Conservation (phyloP, 1,284 basidiomycete species). For the Pseudozyma tsukubaensis region DNA sequence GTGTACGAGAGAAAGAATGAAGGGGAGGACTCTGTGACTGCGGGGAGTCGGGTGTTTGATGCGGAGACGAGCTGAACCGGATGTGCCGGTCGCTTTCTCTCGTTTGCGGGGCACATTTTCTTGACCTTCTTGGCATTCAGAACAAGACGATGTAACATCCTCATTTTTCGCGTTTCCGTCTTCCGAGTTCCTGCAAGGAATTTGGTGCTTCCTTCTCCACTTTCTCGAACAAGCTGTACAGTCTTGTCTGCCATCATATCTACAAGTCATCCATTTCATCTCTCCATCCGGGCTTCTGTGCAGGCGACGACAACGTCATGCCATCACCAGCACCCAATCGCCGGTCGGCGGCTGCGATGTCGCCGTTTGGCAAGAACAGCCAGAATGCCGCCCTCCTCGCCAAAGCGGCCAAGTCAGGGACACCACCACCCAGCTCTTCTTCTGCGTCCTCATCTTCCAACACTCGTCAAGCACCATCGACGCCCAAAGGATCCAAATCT, state of each 20-base stretch:
- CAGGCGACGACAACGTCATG: conserved; percentile 7
- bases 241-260: background rate
- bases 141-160: conserved; percentile 2
- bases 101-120: conserved; percentile 6
- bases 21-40: background rate
- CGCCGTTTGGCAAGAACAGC: conserved; percentile 55
- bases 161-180: conserved; percentile 2
- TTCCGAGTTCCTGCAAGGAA: conserved; percentile 21
- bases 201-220: conserved; percentile 23
- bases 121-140: background rate
- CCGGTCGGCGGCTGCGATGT: conserved; percentile 33
- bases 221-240: background rate
- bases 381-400: conserved; percentile 47
- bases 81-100: conserved; percentile 11
- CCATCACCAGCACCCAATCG: conserved; percentile 21
- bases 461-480: conserved; percentile 22
- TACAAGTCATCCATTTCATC: background rate
- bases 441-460: conserved; percentile 13
- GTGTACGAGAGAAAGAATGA: background rate
- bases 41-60: background rate
- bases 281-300: background rate
- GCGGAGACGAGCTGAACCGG: conserved; percentile 5
- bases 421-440: conserved; percentile 21
- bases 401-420: conserved; percentile 34
- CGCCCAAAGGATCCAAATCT: conserved; percentile 29